These are phyloP conservation scores for Ceratobasidium sp. DNA, from an alignment of 1,284 basidiomycete genomes.

Conservation along the genomic window DNA sequence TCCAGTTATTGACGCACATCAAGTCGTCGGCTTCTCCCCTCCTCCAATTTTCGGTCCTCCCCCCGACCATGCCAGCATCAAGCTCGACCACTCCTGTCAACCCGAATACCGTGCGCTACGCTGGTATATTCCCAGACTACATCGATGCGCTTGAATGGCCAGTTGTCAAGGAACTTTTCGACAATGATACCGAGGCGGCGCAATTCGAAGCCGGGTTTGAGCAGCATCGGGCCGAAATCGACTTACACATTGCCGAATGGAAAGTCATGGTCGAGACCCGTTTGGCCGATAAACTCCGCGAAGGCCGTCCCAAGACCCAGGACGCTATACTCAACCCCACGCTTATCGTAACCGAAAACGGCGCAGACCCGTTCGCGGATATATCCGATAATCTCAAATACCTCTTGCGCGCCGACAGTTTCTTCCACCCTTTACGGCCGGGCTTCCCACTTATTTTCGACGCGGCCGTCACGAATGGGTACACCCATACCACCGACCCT, in stretches of 20 bases:
- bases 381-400: background rate
- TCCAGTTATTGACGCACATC: background rate
- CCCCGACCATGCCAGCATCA: background rate
- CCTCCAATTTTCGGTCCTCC: background rate
- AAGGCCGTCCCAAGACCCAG: background rate
- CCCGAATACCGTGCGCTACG: background rate
- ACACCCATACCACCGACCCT: background rate
- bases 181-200: background rate
- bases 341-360: background rate
- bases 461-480: background rate
- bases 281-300: background rate
- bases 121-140: slow-evolving; percentile 11
- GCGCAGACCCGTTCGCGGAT: background rate
- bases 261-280: background rate
- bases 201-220: background rate
- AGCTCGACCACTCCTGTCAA: background rate
- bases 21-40: background rate
- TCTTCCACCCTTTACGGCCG: background rate
- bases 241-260: background rate
- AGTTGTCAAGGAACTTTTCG: background rate
- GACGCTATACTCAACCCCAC: background rate
- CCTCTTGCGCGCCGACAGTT: slow-evolving; percentile 20
- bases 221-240: background rate
- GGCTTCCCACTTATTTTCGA: background rate
- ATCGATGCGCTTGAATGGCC: slow-evolving; percentile 17